Conservation (phyloP, 2,329 filamentous ascomycete species). For the Drechslera avenae region DNA sequence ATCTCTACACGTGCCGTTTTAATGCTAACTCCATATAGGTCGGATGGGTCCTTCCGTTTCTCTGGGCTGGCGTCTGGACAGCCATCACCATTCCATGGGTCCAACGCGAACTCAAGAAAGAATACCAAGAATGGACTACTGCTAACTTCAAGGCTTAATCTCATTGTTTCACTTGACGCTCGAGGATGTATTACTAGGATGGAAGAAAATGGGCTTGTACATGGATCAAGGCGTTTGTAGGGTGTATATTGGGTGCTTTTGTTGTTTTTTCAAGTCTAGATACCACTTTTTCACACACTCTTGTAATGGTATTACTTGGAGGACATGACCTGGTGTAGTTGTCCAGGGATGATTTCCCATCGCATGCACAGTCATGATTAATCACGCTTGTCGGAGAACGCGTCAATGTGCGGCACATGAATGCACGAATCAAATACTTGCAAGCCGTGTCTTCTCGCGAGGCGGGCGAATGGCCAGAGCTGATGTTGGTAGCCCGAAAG, state of each 20-base stretch:
- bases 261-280: slow-evolving; percentile 6
- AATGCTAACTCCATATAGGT: slow-evolving; percentile 36
- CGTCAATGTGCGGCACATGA: too few relatives aligned
- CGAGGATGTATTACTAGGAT: slow-evolving; percentile 3
- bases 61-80: slow-evolving; percentile 57
- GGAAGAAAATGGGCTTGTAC: slow-evolving; percentile 4
- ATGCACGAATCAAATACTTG: too few relatives aligned
- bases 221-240: slow-evolving; percentile 13
- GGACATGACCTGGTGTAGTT: too few relatives aligned
- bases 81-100: slow-evolving; percentile 54
- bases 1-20: background rate
- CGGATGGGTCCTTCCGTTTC: slow-evolving; percentile 57
- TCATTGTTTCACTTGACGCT: background rate
- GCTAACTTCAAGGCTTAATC: slow-evolving; percentile 46
- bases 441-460: too few relatives aligned
- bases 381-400: too few relatives aligned
- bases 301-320: slow-evolving; percentile 1
- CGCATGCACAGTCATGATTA: too few relatives aligned
- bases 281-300: slow-evolving; percentile 11
- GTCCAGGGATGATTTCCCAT: too few relatives aligned
- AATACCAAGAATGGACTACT: slow-evolving; percentile 45
- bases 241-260: background rate
- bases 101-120: slow-evolving; percentile 42
- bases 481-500: too few relatives aligned
- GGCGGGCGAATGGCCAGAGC: too few relatives aligned